Conservation (phyloP, 1,284 basidiomycete species). For the Trichosporon sp. region DNA sequence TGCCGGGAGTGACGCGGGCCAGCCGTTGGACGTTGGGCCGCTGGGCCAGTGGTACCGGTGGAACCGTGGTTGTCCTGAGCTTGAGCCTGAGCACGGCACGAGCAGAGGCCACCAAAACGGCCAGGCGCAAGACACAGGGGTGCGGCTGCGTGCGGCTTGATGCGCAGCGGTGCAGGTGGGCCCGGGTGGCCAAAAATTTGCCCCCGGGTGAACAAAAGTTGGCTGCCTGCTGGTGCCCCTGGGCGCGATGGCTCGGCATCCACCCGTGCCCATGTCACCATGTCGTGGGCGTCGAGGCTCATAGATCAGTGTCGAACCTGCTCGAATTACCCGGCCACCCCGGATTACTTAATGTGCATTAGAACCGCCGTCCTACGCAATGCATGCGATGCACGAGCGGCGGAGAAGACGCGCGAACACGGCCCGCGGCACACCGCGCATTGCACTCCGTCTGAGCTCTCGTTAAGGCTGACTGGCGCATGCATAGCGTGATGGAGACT, state of each 20-base stretch:
- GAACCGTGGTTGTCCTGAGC: neutral
- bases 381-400: neutral
- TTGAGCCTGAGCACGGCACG: neutral
- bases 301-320: conserved; percentile 19
- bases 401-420: neutral
- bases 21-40: neutral
- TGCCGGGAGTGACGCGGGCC: neutral
- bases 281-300: neutral
- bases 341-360: conserved; percentile 4
- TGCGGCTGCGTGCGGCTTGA: neutral
- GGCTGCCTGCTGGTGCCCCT: neutral
- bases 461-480: neutral
- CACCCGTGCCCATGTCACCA: neutral
- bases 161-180: neutral
- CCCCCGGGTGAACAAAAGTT: neutral
- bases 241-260: neutral
- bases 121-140: neutral
- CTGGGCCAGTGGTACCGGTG: neutral
- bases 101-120: conserved; percentile 2
- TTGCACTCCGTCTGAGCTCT: neutral
- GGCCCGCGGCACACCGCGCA: conserved; percentile 2
- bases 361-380: neutral
- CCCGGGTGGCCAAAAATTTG: conserved; percentile 13
- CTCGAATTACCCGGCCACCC: conserved; percentile 18
- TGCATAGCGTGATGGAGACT: neutral